Evolutionary conservation across 176 grass and related monocot species (phyloP).

Genomic region (Dactylis glomerata): DNA sequence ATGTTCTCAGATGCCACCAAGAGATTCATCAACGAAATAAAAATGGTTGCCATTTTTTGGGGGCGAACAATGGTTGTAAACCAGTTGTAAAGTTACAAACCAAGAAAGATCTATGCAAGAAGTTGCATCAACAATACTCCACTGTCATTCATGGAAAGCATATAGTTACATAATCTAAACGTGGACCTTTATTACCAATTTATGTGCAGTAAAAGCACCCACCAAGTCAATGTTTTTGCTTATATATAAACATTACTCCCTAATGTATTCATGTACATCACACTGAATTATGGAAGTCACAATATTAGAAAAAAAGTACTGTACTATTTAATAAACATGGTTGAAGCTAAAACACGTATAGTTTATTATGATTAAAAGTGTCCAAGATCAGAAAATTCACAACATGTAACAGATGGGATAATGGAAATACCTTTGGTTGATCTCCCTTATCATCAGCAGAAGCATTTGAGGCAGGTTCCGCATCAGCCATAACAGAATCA

Average conservation of each 20-base stretch:
- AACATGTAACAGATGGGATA: neutral
- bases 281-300: neutral
- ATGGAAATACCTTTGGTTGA: constrained; percentile 41
- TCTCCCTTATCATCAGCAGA: constrained; percentile 51
- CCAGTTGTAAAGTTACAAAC: neutral
- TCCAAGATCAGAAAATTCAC: neutral
- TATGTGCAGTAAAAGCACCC: neutral
- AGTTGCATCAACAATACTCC: neutral
- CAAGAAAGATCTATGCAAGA: neutral
- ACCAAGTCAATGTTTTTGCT: neutral
- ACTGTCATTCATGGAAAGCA: neutral
- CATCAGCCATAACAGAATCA: constrained; percentile 71
- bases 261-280: neutral
- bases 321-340: neutral
- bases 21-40: neutral
- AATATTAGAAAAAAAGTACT: neutral
- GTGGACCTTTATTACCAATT: neutral
- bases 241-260: neutral
- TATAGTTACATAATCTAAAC: neutral
- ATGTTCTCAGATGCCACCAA: neutral
- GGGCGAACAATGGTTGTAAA: neutral
- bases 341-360: neutral
- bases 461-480: constrained; percentile 30
- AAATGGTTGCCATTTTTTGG: neutral
- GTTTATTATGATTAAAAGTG: neutral